phyloP scores from a whole-genome alignment of 306 rosid genomes.

The Adenanthera pavonina region DNA sequence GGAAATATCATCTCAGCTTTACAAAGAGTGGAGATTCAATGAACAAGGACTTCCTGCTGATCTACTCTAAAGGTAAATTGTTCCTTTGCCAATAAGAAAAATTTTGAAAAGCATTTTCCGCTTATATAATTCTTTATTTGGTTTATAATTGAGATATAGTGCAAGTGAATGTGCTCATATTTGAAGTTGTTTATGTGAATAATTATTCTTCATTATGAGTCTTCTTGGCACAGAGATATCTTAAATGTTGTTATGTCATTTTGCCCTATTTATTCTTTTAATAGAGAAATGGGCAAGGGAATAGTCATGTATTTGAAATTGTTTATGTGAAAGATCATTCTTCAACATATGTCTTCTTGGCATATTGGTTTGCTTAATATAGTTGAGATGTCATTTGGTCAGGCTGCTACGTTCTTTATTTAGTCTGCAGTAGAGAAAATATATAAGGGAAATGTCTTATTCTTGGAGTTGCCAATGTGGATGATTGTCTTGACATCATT shows the following conservation, averaged over 20 bases:
- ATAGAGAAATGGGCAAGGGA: no score
- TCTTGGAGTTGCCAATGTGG: not conserved
- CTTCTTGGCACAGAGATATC: no score
- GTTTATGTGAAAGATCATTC: constrained; percentile 25
- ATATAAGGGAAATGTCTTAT: not conserved
- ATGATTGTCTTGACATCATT: not conserved
- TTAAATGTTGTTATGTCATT: no score
- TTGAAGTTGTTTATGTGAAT: no score
- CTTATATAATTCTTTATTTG: not conserved
- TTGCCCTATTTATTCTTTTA: no score
- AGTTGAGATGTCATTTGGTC: constrained; percentile 26
- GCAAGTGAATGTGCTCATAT: not conserved
- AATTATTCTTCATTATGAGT: no score
- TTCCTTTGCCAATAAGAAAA: not conserved
- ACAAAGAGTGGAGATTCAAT: constrained; percentile 73
- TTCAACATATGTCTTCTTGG: constrained; percentile 92
- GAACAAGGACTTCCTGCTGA: constrained; percentile 81
- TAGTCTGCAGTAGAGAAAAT: not conserved
- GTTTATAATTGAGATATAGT: not conserved
- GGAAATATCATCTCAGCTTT: constrained; percentile 67
- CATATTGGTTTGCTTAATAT: constrained; percentile 68
- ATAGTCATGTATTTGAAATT: no score
- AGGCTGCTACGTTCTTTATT: constrained; percentile 11
- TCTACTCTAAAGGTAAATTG: constrained; percentile 66
- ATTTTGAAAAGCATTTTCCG: no score